These are phyloP conservation scores for Inga oerstediana DNA, from an alignment of 306 rosid species.

Conservation along the genomic window DNA sequence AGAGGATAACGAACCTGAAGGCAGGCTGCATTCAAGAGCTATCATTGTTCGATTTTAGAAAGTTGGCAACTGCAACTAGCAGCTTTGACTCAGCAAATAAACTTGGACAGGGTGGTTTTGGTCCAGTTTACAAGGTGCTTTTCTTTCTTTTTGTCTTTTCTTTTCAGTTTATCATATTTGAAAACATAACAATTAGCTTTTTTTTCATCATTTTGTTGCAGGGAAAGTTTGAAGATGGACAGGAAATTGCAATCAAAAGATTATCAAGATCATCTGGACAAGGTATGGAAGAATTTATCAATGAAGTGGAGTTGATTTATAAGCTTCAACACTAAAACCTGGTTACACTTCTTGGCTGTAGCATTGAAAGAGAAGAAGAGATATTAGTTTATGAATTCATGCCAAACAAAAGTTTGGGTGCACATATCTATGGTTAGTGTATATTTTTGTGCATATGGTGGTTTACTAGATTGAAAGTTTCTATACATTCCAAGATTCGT, in stretches of 20 bases:
- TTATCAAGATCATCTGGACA: conserved; percentile 22
- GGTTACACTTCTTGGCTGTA: conserved; percentile 28
- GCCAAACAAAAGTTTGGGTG: not conserved
- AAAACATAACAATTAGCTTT: no score
- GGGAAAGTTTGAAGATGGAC: conserved; percentile 19
- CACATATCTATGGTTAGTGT: not conserved
- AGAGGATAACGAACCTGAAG: not conserved
- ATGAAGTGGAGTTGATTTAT: conserved; percentile 30
- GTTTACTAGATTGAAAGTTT: no score
- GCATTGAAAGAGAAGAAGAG: conserved; percentile 29
- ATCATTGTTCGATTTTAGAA: conserved; percentile 21
- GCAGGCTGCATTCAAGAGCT: not conserved
- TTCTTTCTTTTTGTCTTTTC: no score
- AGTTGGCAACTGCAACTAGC: conserved; percentile 37
- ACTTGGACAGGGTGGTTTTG: not conserved
- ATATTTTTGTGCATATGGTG: no score
- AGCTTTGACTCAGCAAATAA: conserved; percentile 13
- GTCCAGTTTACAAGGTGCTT: not conserved
- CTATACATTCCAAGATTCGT: no score
- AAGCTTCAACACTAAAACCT: conserved; percentile 29
- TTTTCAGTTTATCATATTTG: no score
- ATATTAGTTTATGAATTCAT: conserved; percentile 31
- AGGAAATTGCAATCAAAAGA: conserved; percentile 28
- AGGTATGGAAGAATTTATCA: conserved; percentile 29
- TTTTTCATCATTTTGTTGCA: not conserved